Base-by-base conservation (phyloP, 2,329 filamentous ascomycete genomes). In the Penicillium sp. region DNA sequence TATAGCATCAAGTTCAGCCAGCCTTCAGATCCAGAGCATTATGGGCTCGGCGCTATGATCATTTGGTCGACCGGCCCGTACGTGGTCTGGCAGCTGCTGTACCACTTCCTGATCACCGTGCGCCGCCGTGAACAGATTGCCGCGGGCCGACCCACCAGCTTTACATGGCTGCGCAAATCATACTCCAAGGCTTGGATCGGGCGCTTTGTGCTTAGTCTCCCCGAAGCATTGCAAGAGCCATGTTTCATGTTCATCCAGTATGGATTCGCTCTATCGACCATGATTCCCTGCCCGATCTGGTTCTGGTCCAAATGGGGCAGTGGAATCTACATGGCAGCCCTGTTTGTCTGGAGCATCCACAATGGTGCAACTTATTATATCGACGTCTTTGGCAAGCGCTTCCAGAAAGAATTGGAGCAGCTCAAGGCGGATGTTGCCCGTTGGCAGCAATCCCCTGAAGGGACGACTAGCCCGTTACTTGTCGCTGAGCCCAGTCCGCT, bases 281-380 rank as follows among this genome's bases (percentile, higher is more conserved):
- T 99, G 88, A 77, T 96, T 6, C 94, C 94, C 0, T 97, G 92
- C 62, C 92, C 93, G 0, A 67, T 99, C 7, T 99, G 94, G 93
- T 97, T 99, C 75, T 89, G 89, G 80, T 94, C 87, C 69, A 85
- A 88, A 42, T 90, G 87, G 82, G 87, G 90, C 0, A 94, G 89
- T 39, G 85, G 87, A 2, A 62, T 72, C 0, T 99, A 97, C 75
- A 79, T 99, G 43, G 79, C 88, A 50, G 76, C 84, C 2, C 86
- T 99, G n/a, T 97, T 99, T 68, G 81, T 85, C 41, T 97, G 92
- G 92, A 95, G 90, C 64, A 88, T 97, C 52, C 95, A 97, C 78
- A 99, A 99, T 65, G 94, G 94, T 31, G 91, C 94, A 16, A 97
- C 92, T 0, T 99, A 89, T 74, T 99, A 99, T 75, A 97, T 99